Percentiles rank a stretch among this genome's conserved stretches.
phyloP scores from a whole-genome alignment of 2,329 filamentous ascomycete species.

The Cytospora leucostoma region DNA sequence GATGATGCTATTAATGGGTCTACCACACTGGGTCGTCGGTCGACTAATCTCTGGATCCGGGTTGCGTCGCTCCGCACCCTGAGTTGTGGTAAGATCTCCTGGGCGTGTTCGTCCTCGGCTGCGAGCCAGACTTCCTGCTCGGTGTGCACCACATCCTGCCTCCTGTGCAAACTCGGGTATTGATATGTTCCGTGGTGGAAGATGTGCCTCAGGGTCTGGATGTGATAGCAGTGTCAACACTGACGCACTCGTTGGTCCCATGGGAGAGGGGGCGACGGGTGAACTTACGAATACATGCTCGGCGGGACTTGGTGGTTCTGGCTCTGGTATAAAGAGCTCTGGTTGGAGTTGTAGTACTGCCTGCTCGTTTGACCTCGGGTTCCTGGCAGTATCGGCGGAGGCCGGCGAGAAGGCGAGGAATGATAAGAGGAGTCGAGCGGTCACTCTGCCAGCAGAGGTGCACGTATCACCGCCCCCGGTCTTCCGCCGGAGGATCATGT shows the following conservation, averaged over 20 bases:
- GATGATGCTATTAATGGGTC: constrained; percentile 77
- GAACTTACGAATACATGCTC: constrained; percentile 57
- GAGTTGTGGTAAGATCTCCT: constrained; percentile 55
- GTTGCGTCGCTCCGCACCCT: constrained; percentile 64
- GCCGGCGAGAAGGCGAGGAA: constrained; percentile 62
- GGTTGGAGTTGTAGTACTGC: constrained; percentile 47
- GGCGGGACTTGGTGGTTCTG: constrained; percentile 49
- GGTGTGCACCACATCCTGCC: constrained; percentile 65
- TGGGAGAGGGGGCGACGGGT: neutral
- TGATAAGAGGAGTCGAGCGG: constrained; percentile 63
- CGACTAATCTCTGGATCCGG: constrained; percentile 77
- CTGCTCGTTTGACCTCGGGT: constrained; percentile 40
- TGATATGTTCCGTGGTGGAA: constrained; percentile 86
- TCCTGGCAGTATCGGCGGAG: constrained; percentile 38
- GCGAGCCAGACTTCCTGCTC: constrained; percentile 61
- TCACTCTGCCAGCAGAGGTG: constrained; percentile 63
- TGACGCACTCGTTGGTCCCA: neutral
- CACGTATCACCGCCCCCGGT: constrained; percentile 39
- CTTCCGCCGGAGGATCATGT: constrained; percentile 36
- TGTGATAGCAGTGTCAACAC: constrained; percentile 3
- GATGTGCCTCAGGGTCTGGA: constrained; percentile 75
- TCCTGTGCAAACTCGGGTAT: constrained; percentile 76
- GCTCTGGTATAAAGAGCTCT: constrained; percentile 38
- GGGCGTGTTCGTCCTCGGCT: constrained; percentile 57
- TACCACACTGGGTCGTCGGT: constrained; percentile 74